Percentiles rank a stretch among this genome's conserved stretches.
These are phyloP conservation scores for Quercus bicolor DNA, from an alignment of 306 rosid genomes.

Conservation along the genomic window DNA sequence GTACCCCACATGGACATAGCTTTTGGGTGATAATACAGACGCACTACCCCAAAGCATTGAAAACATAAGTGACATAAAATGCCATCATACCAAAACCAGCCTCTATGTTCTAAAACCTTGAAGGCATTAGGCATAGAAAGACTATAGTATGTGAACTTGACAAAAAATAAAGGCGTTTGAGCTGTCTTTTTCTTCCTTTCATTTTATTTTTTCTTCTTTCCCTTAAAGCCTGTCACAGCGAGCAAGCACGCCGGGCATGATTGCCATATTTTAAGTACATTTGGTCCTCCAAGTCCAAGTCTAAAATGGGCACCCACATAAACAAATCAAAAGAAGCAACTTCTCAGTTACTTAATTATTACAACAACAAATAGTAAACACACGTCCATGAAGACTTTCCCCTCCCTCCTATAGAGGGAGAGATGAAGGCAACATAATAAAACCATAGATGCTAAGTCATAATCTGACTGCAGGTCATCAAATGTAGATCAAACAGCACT, in stretches of 20 bases:
- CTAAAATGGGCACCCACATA: no score
- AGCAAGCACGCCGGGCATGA: not conserved
- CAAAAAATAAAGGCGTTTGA: not conserved
- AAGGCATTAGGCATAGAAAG: not conserved
- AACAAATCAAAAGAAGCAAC: not conserved
- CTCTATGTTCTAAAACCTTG: not conserved
- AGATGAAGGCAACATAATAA: no score
- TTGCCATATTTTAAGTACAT: not conserved
- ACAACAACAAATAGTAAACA: not conserved
- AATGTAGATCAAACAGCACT: no score
- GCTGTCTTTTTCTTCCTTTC: no score
- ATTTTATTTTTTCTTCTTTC: no score
- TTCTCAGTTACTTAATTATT: not conserved
- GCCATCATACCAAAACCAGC: not conserved
- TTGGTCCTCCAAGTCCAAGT: not conserved
- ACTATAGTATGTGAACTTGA: slow-evolving; percentile 3
- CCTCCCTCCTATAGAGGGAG: no score
- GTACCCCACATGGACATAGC: no score
- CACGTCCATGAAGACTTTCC: no score
- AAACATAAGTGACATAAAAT: not conserved
- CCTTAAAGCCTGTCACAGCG: slow-evolving; percentile 12
- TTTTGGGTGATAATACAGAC: no score
- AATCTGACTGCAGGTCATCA: no score
- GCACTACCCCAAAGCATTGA: not conserved
- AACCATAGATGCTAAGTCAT: no score